Evolutionary conservation across 768 basidiomycete genomes (phyloP).

Genomic region (Boletus tylopilopsis): DNA sequence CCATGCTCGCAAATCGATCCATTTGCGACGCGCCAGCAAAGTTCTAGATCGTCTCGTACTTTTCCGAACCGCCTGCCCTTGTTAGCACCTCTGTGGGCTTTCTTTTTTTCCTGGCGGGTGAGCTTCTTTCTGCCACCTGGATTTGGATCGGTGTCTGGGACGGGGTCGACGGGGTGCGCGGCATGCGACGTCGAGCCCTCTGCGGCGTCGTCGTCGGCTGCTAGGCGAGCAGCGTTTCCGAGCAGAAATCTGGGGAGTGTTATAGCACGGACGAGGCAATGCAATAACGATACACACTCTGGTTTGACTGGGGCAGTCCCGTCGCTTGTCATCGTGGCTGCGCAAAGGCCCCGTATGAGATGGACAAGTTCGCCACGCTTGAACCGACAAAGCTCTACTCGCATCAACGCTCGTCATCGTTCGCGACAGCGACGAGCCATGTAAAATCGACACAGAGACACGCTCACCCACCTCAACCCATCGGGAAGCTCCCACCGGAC

Average conservation of each 20-base stretch:
- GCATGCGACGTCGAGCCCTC: slow-evolving; percentile 50
- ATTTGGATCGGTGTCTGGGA: slow-evolving; percentile 29
- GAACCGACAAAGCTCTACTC: slow-evolving; percentile 65
- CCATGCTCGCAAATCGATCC: slow-evolving; percentile 71
- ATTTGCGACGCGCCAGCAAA: slow-evolving; percentile 79
- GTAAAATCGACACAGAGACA: slow-evolving; percentile 8
- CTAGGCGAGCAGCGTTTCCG: slow-evolving; percentile 19
- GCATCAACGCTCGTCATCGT: slow-evolving; percentile 20
- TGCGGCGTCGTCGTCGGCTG: slow-evolving; percentile 57
- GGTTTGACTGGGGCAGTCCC: slow-evolving; percentile 54
- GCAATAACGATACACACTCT: slow-evolving; percentile 38
- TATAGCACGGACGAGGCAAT: neutral
- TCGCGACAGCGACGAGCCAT: slow-evolving; percentile 11
- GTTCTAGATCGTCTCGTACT: slow-evolving; percentile 71
- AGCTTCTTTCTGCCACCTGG: slow-evolving; percentile 37
- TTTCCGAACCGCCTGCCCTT: slow-evolving; percentile 78
- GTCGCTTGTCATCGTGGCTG: slow-evolving; percentile 15
- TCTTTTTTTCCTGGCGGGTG: slow-evolving; percentile 67
- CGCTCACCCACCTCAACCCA: slow-evolving; percentile 31
- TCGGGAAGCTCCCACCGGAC: slow-evolving; percentile 78
- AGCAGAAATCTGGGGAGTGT: slow-evolving; percentile 41
- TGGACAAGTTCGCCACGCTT: slow-evolving; percentile 87
- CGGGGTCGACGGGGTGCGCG: slow-evolving; percentile 22
- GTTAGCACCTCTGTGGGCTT: slow-evolving; percentile 76
- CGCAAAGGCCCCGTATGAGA: slow-evolving; percentile 26